Evolutionary conservation across 1,284 basidiomycete species (phyloP).

Genomic region (Prillingera fragicola): DNA sequence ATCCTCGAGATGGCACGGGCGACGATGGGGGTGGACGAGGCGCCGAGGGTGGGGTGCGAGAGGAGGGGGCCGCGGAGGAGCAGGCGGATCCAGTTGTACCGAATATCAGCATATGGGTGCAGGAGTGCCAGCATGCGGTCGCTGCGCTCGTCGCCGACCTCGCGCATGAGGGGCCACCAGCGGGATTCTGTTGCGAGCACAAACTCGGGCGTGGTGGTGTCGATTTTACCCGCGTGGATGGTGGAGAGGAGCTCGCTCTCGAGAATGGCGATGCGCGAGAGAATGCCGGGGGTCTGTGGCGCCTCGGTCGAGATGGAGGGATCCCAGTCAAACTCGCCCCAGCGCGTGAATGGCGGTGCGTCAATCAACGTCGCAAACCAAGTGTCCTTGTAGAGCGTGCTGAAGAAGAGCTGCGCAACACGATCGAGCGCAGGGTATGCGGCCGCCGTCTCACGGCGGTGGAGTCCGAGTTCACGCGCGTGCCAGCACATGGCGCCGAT

Average conservation of each 20-base stretch:
- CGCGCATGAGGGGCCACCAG: conserved; percentile 19
- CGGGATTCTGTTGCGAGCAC: conserved; percentile 15
- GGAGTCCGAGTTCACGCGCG: conserved; percentile 24
- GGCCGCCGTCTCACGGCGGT: conserved; percentile 21
- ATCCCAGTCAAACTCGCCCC: conserved; percentile 22
- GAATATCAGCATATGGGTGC: conserved; percentile 21
- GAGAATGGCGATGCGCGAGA: conserved; percentile 16
- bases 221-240: conserved; percentile 20
- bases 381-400: conserved; percentile 28
- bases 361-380: conserved; percentile 18
- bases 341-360: conserved; percentile 11
- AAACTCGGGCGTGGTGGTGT: conserved; percentile 25
- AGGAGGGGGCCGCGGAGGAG: conserved; percentile 20
- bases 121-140: conserved; percentile 11
- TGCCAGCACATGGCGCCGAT: conserved; percentile 29
- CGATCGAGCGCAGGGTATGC: conserved; percentile 20
- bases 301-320: conserved; percentile 16
- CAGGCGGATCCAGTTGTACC: conserved; percentile 29
- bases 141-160: conserved; percentile 12
- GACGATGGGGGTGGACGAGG: conserved; percentile 18
- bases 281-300: conserved; percentile 15
- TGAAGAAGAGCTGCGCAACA: conserved; percentile 22
- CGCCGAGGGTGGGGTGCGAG: conserved; percentile 15
- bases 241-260: conserved; percentile 21
- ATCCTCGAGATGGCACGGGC: conserved; percentile 22